Evolutionary conservation across 2,329 filamentous ascomycete species (phyloP).

Genomic region (Paecilomyces variotii): DNA sequence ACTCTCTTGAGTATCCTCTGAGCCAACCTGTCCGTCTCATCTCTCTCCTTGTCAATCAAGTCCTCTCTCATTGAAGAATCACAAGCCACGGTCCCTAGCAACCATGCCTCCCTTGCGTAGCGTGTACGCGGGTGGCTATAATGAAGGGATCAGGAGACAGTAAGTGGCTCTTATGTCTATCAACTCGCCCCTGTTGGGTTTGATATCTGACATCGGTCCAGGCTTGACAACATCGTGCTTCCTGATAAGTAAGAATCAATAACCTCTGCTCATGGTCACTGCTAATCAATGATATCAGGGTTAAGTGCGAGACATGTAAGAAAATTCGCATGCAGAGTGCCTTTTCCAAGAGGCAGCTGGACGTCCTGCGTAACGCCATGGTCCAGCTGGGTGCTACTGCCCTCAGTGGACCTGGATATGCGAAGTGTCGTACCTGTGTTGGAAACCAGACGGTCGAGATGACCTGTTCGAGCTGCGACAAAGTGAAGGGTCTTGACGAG

Average conservation of each 20-base stretch:
- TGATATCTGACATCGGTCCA: slow-evolving; percentile 4
- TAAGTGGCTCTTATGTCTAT: slow-evolving; percentile 5
- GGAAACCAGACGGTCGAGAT: slow-evolving; percentile 39
- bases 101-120: slow-evolving; percentile 11
- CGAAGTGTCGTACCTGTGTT: slow-evolving; percentile 40
- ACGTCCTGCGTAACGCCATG: slow-evolving; percentile 22
- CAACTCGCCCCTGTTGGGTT: neutral
- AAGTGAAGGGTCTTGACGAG: slow-evolving; percentile 38
- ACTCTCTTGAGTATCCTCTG: neutral
- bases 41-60: neutral
- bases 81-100: neutral
- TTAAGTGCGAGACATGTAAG: slow-evolving; percentile 41
- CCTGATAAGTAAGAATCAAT: slow-evolving; percentile 23
- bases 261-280: neutral
- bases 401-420: slow-evolving; percentile 12
- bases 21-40: neutral
- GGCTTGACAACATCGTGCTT: slow-evolving; percentile 19
- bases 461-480: slow-evolving; percentile 40
- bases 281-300: slow-evolving; percentile 20
- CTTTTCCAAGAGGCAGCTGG: slow-evolving; percentile 44
- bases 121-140: slow-evolving; percentile 18
- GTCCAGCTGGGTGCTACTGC: slow-evolving; percentile 8
- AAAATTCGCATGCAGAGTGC: slow-evolving; percentile 27
- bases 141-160: slow-evolving; percentile 13
- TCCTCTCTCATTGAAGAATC: neutral